These are phyloP conservation scores for Shiraia bambusicola DNA, from an alignment of 2,329 filamentous ascomycete species.

Conservation along the genomic window DNA sequence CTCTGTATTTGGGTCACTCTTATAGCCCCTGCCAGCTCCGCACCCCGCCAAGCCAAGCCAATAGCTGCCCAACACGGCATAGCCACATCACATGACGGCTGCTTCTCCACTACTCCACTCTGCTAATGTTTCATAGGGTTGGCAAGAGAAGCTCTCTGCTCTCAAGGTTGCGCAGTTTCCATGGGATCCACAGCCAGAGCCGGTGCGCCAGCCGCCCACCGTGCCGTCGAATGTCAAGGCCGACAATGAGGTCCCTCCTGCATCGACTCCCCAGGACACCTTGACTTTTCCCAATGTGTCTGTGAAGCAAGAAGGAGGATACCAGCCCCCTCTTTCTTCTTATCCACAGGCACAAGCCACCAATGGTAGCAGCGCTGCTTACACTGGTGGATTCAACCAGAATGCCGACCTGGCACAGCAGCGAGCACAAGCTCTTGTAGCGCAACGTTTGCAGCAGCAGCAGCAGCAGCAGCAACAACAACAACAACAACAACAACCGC, in stretches of 20 bases:
- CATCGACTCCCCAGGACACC: constrained; percentile 30
- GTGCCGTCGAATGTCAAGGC: constrained; percentile 46
- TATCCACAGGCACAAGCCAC: constrained; percentile 33
- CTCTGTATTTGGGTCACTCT: constrained; percentile 50
- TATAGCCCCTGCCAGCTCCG: constrained; percentile 48
- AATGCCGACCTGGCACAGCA: constrained; percentile 56
- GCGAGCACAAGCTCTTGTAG: constrained; percentile 54
- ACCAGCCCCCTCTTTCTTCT: constrained; percentile 28
- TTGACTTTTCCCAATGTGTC: constrained; percentile 41
- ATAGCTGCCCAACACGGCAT: constrained; percentile 39
- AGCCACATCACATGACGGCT: constrained; percentile 39
- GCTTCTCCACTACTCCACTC: constrained; percentile 7
- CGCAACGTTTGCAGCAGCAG: constrained; percentile 36
- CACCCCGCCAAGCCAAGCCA: constrained; percentile 38
- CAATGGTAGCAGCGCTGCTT: constrained; percentile 37
- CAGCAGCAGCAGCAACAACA: constrained; percentile 27
- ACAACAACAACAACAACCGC: constrained; percentile 22
- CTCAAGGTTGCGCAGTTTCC: constrained; percentile 86
- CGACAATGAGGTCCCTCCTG: constrained; percentile 36
- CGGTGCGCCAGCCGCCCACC: constrained; percentile 53
- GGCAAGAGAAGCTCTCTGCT: constrained; percentile 87
- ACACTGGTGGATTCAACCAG: constrained; percentile 33
- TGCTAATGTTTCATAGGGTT: constrained; percentile 63
- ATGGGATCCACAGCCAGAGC: constrained; percentile 75
- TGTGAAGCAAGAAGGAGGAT: constrained; percentile 55